Evolutionary conservation across 2,329 filamentous ascomycete genomes (phyloP), one percentile per base, ranked within the genome.

Genomic region (Metarhizium humberi): DNA sequence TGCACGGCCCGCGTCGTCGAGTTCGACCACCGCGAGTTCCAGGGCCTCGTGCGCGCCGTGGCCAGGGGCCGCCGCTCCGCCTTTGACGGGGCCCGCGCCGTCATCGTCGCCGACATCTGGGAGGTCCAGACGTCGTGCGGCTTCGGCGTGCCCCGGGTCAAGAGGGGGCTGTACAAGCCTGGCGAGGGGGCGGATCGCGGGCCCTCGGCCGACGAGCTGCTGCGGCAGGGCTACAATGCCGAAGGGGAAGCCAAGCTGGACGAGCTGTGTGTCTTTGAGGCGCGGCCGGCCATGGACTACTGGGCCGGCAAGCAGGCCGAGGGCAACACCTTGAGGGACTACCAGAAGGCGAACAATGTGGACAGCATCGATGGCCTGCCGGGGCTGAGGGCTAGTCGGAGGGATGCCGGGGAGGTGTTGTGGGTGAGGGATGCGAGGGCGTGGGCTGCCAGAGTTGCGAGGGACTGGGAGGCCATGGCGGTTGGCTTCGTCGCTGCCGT

Each of bases 91-190:
- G 79, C 78, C 7, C 71, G 85, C 32, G 83, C 83, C 1, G 78
- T 88, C 30, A 78, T 88, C 42, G 60, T 82, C 40, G 70, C 85
- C 54, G 75, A 85, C 60, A 74, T 88, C 18, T 85, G 79, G 65
- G 80, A 86, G 70, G 79, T 83, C 3, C 83, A 87, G 74, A 86
- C 82, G 10, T 81, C 78, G 52, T 88, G 85, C 63, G 85, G 85
- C 6, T 88, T 77, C 61, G 82, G 79, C 29, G 82, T 88, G 7
- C 84, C 84, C 2, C 70, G 76, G 34, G 67, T 84, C 42, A 72
- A 61, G 62, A 74, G 63, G 63, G 70, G 60, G 32, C 59, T 74
- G 7, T 74, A 77, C 25, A 25, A 25, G 25, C 3, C 25, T 25
- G 25, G 25, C 25, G 25, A 25, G 4, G 25, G 25, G 25, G 25